phyloP scores from a whole-genome alignment of 2,329 filamentous ascomycete species.

The Colletotrichum echinochloae region DNA sequence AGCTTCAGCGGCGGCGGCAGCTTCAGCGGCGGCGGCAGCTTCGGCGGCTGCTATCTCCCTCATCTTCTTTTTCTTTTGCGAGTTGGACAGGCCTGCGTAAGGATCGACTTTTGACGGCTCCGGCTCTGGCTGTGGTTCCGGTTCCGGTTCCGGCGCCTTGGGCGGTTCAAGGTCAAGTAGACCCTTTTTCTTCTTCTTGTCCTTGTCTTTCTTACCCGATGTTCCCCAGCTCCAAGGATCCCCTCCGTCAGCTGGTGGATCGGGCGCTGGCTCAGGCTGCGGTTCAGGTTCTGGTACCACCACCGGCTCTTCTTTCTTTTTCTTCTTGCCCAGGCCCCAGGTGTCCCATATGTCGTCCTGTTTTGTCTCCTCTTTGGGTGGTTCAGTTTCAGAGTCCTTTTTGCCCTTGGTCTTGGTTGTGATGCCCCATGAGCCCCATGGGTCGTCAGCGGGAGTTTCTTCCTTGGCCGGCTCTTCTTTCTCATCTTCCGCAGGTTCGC shows the following conservation, averaged over 20 bases:
- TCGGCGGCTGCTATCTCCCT: slow-evolving; percentile 34
- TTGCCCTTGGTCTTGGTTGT: slow-evolving; percentile 52
- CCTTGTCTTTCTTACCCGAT: slow-evolving; percentile 51
- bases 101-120: slow-evolving; percentile 49
- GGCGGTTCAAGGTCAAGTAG: slow-evolving; percentile 43
- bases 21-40: slow-evolving; percentile 8
- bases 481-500: slow-evolving; percentile 49
- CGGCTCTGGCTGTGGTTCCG: slow-evolving; percentile 41
- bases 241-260: slow-evolving; percentile 45
- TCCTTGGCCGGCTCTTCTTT: slow-evolving; percentile 45
- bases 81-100: slow-evolving; percentile 46
- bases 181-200: slow-evolving; percentile 55
- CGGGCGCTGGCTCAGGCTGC: slow-evolving; percentile 44
- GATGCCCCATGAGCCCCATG: slow-evolving; percentile 52
- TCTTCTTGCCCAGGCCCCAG: slow-evolving; percentile 46
- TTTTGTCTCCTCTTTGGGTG: slow-evolving; percentile 24
- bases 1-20: slow-evolving; percentile 4
- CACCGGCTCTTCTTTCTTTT: slow-evolving; percentile 43
- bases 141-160: slow-evolving; percentile 43
- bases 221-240: slow-evolving; percentile 52
- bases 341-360: slow-evolving; percentile 45
- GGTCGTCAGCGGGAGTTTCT: slow-evolving; percentile 42
- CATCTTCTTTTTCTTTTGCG: slow-evolving; percentile 50
- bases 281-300: slow-evolving; percentile 44
- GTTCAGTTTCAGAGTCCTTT: slow-evolving; percentile 54